phyloP scores from a whole-genome alignment of 805 yeast genomes.

The Metschnikowia chrysomelidarum region DNA sequence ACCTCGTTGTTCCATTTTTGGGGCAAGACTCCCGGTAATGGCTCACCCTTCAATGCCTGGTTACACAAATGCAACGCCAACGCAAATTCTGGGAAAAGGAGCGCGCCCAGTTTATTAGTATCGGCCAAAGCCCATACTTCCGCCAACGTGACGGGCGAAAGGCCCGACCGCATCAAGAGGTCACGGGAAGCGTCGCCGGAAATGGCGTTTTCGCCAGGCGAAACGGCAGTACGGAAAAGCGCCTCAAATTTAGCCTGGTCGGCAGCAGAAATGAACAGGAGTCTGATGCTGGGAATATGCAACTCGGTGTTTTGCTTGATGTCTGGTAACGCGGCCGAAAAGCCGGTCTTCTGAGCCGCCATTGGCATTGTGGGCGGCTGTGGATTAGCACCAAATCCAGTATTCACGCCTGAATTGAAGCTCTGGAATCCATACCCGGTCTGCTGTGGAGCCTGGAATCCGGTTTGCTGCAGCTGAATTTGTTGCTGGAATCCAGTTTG shows the following conservation, averaged over 20 bases:
- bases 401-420: slow-evolving; percentile 3
- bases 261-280: slow-evolving; percentile 78
- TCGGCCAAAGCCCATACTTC: slow-evolving; percentile 93
- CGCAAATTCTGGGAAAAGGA: slow-evolving; percentile 92
- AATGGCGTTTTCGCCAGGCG: slow-evolving; percentile 64
- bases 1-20: slow-evolving; percentile 78
- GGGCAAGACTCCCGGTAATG: slow-evolving; percentile 72
- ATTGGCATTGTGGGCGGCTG: slow-evolving; percentile 21
- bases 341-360: slow-evolving; percentile 48
- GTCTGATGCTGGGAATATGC: slow-evolving; percentile 71
- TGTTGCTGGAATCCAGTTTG: slow-evolving; percentile 35
- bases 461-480: slow-evolving; percentile 26
- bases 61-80: slow-evolving; percentile 86
- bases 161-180: slow-evolving; percentile 75
- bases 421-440: slow-evolving; percentile 11
- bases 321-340: slow-evolving; percentile 37
- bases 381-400: slow-evolving; percentile 8
- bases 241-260: slow-evolving; percentile 88
- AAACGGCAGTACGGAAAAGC: slow-evolving; percentile 76
- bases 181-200: slow-evolving; percentile 74
- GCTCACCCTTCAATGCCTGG: slow-evolving; percentile 70
- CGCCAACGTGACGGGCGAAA: slow-evolving; percentile 71
- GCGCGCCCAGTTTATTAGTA: slow-evolving; percentile 77
- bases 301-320: slow-evolving; percentile 53
- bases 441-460: slow-evolving; percentile 8